These are phyloP conservation scores for Boletus tylopilopsis DNA, from an alignment of 768 basidiomycete genomes.

Conservation along the genomic window DNA sequence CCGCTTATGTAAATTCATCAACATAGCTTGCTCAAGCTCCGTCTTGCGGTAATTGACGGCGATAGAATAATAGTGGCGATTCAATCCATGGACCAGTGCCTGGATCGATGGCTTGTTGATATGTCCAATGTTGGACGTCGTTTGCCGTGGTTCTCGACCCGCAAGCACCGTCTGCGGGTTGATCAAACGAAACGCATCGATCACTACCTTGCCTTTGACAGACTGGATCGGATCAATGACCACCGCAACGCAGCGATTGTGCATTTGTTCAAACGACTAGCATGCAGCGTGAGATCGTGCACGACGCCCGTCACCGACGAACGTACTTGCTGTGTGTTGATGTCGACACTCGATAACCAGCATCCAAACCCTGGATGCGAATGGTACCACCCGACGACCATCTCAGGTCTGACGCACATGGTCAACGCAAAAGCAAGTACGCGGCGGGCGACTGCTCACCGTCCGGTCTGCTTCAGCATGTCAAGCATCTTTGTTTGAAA, in stretches of 20 bases:
- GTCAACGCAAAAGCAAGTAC: not conserved
- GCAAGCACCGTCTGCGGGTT: slow-evolving; percentile 85
- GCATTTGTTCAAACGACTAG: slow-evolving; percentile 94
- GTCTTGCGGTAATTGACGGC: slow-evolving; percentile 98
- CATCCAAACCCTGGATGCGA: slow-evolving; percentile 99
- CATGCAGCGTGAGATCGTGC: slow-evolving; percentile 13
- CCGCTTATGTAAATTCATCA: slow-evolving; percentile 98
- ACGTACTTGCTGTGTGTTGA: slow-evolving; percentile 93
- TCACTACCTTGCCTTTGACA: slow-evolving; percentile 97
- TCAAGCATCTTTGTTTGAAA: slow-evolving; percentile 99
- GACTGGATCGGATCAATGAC: slow-evolving; percentile 99
- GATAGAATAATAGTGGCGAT: slow-evolving; percentile 97
- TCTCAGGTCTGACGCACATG: slow-evolving; percentile 67
- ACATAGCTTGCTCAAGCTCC: slow-evolving; percentile 95
- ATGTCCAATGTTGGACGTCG: slow-evolving; percentile 97
- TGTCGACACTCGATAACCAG: slow-evolving; percentile 98
- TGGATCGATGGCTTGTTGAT: slow-evolving; percentile 99
- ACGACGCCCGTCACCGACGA: not conserved
- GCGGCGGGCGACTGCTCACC: slow-evolving; percentile 48
- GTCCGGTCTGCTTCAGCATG: slow-evolving; percentile 98
- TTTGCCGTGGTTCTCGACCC: slow-evolving; percentile 94
- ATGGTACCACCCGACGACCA: slow-evolving; percentile 99
- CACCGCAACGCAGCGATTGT: slow-evolving; percentile 91
- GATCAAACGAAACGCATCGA: slow-evolving; percentile 98
- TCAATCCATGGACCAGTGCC: slow-evolving; percentile 95